Conservation (phyloP, 148 eudicot genomes). For the Arbutus unedo region DNA sequence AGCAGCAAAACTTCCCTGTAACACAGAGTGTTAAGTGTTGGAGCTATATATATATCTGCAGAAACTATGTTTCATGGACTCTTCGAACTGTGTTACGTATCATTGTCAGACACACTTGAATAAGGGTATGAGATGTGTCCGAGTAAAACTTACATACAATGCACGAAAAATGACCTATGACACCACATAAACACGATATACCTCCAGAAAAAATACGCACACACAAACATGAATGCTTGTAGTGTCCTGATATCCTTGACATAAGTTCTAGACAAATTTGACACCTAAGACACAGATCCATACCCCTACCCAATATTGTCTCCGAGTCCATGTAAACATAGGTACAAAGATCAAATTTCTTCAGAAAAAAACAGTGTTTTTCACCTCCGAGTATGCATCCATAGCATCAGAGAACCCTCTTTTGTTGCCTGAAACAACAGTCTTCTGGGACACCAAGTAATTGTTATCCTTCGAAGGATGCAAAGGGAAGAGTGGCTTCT, state of each 20-base stretch:
- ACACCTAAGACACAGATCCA: not conserved
- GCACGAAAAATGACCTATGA: not conserved
- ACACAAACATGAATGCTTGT: not conserved
- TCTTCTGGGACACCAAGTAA: conserved; percentile 25
- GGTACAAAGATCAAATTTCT: conserved; percentile 7
- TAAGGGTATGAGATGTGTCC: not conserved
- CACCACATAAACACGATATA: not conserved
- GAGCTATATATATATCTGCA: conserved; percentile 10
- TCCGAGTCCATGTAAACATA: not conserved
- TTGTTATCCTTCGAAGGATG: conserved; percentile 34
- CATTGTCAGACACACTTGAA: not conserved
- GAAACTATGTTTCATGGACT: conserved; percentile 3
- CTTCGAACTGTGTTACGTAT: not conserved
- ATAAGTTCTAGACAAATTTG: not conserved
- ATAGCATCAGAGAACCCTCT: conserved; percentile 54
- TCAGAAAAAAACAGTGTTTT: conserved; percentile 11
- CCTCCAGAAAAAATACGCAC: not conserved
- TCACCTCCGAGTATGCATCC: conserved; percentile 37
- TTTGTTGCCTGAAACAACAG: conserved; percentile 48
- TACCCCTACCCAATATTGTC: not conserved
- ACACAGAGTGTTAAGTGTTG: conserved; percentile 9
- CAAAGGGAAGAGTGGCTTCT: conserved; percentile 49
- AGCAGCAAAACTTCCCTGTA: conserved; percentile 28
- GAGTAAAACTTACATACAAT: not conserved
- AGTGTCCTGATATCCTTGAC: not conserved